Conservation (phyloP, 768 basidiomycete species). For the Coprinopsis cinerea region DNA sequence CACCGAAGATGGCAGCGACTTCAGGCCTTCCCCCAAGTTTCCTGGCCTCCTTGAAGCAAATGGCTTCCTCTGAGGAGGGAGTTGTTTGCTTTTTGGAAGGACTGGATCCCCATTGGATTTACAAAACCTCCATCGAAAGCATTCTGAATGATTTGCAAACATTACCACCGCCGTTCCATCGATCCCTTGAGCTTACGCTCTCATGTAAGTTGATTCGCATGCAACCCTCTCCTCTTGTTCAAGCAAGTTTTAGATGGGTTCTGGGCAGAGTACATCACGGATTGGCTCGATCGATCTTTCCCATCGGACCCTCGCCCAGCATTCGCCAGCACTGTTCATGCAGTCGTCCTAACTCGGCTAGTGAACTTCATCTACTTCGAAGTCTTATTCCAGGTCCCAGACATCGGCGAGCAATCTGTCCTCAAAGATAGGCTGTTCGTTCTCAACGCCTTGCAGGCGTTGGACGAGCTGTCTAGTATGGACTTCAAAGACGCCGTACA, state of each 20-base stretch:
- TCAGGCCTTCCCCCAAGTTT: constrained; percentile 1
- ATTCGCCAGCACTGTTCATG: background rate
- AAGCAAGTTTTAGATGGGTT: background rate
- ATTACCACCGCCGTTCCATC: background rate
- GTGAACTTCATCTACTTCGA: background rate
- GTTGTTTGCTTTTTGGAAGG: constrained; percentile 1
- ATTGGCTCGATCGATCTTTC: background rate
- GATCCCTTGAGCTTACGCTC: background rate
- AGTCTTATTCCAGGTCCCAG: background rate
- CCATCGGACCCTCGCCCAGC: background rate
- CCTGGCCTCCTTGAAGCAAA: background rate
- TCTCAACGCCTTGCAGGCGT: background rate
- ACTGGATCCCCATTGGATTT: background rate
- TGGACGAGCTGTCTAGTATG: background rate
- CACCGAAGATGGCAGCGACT: constrained; percentile 1
- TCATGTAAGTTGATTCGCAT: background rate
- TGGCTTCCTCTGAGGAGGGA: background rate
- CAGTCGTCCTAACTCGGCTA: background rate
- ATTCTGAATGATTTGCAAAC: background rate
- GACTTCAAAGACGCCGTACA: background rate
- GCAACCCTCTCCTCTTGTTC: background rate
- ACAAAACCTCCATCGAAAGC: background rate
- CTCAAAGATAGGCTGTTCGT: background rate
- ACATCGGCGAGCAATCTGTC: background rate
- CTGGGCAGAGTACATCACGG: background rate